Evolutionary conservation across 2,329 filamentous ascomycete species (phyloP).

Genomic region (Penicillium glabrum): DNA sequence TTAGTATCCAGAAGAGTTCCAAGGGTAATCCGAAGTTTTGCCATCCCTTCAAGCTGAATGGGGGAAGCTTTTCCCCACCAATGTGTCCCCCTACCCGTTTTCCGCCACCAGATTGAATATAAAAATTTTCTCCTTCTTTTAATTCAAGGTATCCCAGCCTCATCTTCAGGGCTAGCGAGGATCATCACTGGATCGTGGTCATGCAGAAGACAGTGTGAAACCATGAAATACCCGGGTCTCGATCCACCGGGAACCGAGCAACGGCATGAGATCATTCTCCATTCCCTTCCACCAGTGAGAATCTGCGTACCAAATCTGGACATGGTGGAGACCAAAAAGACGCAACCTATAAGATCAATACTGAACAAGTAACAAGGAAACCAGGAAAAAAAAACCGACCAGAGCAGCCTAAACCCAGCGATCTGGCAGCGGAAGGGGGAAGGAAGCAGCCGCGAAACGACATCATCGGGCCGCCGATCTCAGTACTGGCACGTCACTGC

Average conservation of each 20-base stretch:
- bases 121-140: not conserved
- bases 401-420: not conserved
- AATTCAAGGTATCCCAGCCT: not conserved
- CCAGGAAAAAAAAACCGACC: not conserved
- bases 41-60: not conserved
- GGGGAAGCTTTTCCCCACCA: not conserved
- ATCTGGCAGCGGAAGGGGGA: constrained; percentile 10
- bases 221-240: constrained; percentile 4
- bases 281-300: not conserved
- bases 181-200: not conserved
- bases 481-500: constrained; percentile 11
- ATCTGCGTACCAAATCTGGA: not conserved
- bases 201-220: constrained; percentile 3
- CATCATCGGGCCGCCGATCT: constrained; percentile 22
- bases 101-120: not conserved
- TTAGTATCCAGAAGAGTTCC: not conserved
- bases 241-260: constrained; percentile 9
- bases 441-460: constrained; percentile 12
- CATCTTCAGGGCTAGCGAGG: not conserved
- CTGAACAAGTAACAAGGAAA: not conserved
- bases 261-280: constrained; percentile 8
- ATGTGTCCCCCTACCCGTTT: not conserved
- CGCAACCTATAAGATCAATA: not conserved
- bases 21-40: not conserved
- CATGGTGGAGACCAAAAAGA: not conserved